Base-by-base conservation (phyloP, 176 grass and related monocot species). In the Pontederia crassipes region DNA sequence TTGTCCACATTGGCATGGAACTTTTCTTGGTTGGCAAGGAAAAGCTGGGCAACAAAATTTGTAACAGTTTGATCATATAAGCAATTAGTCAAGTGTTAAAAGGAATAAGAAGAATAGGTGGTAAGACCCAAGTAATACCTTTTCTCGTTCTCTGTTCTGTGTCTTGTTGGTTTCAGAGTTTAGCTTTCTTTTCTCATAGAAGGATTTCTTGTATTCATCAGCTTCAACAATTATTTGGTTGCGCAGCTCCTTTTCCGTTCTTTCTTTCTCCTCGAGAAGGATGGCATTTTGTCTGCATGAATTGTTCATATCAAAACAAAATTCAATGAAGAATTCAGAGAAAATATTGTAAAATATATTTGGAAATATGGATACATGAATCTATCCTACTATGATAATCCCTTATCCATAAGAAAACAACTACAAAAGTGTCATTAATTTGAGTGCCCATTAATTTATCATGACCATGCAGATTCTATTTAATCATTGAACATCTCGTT, bases 71-170 rank as follows among this genome's bases (percentile, higher is more conserved):
- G 54, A 65, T 16, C 12, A 15, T 29, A 14, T 13, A 1, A 52
- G 13, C 13, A 66, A 5, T 53, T 69, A 32, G 46, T n/a, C 24
- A 12, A 17, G 16, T 11, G 5, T 28, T 20, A 11, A 11, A 14
- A 27, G 62, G 0, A 45, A 45, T 48, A 11, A 62, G 10, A 57
- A 16, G 47, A 58, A 59, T 47, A 57, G 12, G 46, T 9, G 12
- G 28, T 60, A 4, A 66, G 71, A 49, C 4, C 45, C 7, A 48
- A 10, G 2, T 9, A 20, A 8, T 78, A 91, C 92, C 83, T 96
- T 85, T 72, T 96, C 87, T 70, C 84, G 90, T 66, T 96, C 92
- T 74, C 92, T 96, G 59, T 73, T 96, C 45, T 88, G 73, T 12
- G 83, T 55, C 67, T 74, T 82, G 72, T 87, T 90, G 0, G 65